phyloP scores from a whole-genome alignment of 176 grass and related monocot genomes.

The Oryza australiensis region DNA sequence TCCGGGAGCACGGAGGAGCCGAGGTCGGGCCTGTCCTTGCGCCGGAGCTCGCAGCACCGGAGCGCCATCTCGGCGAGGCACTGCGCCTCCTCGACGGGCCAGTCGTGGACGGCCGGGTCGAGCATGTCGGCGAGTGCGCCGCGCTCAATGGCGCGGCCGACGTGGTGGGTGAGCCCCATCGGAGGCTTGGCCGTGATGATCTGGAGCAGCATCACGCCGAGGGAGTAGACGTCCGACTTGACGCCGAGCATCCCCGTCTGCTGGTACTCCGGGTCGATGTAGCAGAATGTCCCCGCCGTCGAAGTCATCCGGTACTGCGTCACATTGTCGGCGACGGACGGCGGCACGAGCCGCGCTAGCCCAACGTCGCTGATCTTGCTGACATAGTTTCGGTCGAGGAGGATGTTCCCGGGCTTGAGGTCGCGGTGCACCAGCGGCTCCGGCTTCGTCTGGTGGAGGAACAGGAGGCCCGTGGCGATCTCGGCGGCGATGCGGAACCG shows the following conservation, averaged over 20 bases:
- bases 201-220: slow-evolving; percentile 76
- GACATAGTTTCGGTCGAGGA: slow-evolving; percentile 81
- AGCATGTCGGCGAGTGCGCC: slow-evolving; percentile 53
- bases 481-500: slow-evolving; percentile 85
- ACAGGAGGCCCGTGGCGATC: slow-evolving; percentile 77
- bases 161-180: slow-evolving; percentile 70
- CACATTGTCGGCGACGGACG: slow-evolving; percentile 54
- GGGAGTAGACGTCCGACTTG: slow-evolving; percentile 76
- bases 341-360: slow-evolving; percentile 77
- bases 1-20: slow-evolving; percentile 54
- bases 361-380: slow-evolving; percentile 98
- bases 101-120: slow-evolving; percentile 52
- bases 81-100: slow-evolving; percentile 73
- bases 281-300: slow-evolving; percentile 72
- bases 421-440: slow-evolving; percentile 94
- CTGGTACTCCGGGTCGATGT: slow-evolving; percentile 94
- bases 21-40: slow-evolving; percentile 61
- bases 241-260: slow-evolving; percentile 78
- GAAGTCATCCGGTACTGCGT: slow-evolving; percentile 85
- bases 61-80: slow-evolving; percentile 58
- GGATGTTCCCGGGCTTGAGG: slow-evolving; percentile 90
- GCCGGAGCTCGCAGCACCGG: slow-evolving; percentile 46
- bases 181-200: slow-evolving; percentile 66
- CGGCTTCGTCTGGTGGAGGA: slow-evolving; percentile 90
- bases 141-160: slow-evolving; percentile 48